Base-by-base conservation (phyloP, 495 filamentous ascomycete genomes). In the Sabuloglossum arenarium region DNA sequence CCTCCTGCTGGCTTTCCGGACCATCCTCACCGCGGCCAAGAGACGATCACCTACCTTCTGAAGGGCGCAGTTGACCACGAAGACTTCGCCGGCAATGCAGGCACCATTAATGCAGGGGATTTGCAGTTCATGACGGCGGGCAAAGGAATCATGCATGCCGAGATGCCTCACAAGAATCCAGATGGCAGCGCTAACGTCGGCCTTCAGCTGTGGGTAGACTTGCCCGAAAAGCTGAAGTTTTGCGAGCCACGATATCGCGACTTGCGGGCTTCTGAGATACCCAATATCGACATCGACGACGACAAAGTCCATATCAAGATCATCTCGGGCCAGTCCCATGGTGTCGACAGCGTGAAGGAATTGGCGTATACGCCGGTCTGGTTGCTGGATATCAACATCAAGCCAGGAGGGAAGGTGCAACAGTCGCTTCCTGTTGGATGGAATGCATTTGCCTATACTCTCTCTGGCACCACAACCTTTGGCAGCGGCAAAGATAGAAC, bases 121-220 rank as follows among this genome's bases (percentile, higher is more conserved):
- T 67, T 97, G 43, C 90, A 97, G 65, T 97, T 97, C 77, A 97
- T 97, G 90, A 96, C 90, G 0, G 90, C 90, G 3, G 90, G 90
- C 0, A 71, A 77, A 4, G 90, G 90, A 6, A 94, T 96, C 64
- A 84, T 97, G 75, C 90, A 97, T 64, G 87, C 91, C 10, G 90
- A 97, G 71, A 97, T 97, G 89, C 90, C 90, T 21, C 75, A 79
- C 46, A 82, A 86, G 65, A 86, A 86, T 60, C 58, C 67, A 1
- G 85, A 93, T 64, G 89, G 86, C 5, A 76, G 70, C 47, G 73
- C 82, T 47, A 94, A 86, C 63, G 79, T 94, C 58, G 90, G 90
- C 6, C 74, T 98, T 70, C 90, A 96, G 70, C 71, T 96, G 5
- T 96, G 90, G 90, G 90, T 96, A 30, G 90, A 97, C 64, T 70